Conservation (phyloP, 257 asterid species). For the Leptodermis oblonga region DNA sequence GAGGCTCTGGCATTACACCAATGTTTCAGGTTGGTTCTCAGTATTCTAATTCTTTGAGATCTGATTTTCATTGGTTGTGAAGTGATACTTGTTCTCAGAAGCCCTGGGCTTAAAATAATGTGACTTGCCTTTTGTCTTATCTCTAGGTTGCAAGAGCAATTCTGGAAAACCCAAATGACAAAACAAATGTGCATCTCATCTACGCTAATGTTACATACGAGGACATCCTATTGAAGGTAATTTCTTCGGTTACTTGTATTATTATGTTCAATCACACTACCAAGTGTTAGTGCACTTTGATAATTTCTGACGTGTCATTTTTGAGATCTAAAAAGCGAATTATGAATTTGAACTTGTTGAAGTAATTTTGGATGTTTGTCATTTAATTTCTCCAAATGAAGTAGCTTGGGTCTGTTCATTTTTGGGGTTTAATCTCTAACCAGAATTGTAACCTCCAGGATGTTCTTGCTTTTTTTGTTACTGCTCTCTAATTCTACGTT, state of each 20-base stretch:
- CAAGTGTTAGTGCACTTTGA: not conserved
- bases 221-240: conserved; percentile 90
- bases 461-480: not conserved
- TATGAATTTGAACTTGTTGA: not conserved
- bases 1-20: conserved; percentile 54
- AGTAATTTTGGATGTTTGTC: not conserved
- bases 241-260: not conserved
- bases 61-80: not conserved
- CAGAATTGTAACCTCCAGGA: not conserved
- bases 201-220: conserved; percentile 88
- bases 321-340: not conserved
- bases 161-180: conserved; percentile 74
- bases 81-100: not conserved
- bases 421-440: not conserved
- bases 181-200: conserved; percentile 70
- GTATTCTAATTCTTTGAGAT: not conserved
- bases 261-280: not conserved
- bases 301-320: not conserved
- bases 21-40: conserved; percentile 41
- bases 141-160: conserved; percentile 86
- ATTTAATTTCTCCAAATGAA: not conserved
- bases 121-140: conserved; percentile 12
- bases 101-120: not conserved
- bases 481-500: not conserved
- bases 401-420: not conserved